Percentiles rank a stretch among this genome's conserved stretches.
phyloP scores from a whole-genome alignment of 108 stramenopile genomes.

The Hondaea fermentalgiana region DNA sequence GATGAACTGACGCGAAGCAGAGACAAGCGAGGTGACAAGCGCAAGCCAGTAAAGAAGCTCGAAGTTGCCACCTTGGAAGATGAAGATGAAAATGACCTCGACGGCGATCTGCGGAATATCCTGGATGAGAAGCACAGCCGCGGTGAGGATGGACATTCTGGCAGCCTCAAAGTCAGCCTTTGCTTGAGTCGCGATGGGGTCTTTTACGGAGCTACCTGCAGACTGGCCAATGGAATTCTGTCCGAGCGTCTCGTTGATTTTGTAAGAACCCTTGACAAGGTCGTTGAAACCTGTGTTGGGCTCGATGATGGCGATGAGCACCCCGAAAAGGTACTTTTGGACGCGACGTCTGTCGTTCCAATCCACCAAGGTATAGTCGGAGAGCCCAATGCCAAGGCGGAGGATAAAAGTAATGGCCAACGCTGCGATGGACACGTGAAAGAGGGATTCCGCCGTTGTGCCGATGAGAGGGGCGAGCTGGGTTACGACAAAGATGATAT shows the following conservation, averaged over 20 bases:
- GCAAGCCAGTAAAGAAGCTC: not conserved
- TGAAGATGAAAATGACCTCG: not conserved
- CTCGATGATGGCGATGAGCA: not conserved
- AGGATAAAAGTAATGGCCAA: not conserved
- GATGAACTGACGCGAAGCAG: not conserved
- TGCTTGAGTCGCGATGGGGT: not conserved
- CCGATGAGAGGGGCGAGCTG: not conserved
- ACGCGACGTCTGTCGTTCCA: not conserved
- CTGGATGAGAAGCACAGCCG: not conserved
- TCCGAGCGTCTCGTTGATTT: not conserved
- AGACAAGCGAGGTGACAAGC: not conserved
- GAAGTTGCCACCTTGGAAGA: not conserved
- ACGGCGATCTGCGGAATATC: not conserved
- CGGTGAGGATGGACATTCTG: not conserved
- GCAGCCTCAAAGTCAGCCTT: not conserved
- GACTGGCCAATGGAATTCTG: not conserved
- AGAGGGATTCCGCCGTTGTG: not conserved
- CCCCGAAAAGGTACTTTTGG: not conserved
- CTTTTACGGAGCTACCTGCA: not conserved
- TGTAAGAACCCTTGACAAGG: not conserved
- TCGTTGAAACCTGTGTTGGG: not conserved
- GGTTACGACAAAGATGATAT: not conserved
- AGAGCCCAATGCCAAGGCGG: not conserved
- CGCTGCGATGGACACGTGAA: not conserved
- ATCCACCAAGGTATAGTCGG: not conserved